These are phyloP conservation scores for Termitomyces sp. DNA, from an alignment of 768 basidiomycete species.

Conservation along the genomic window DNA sequence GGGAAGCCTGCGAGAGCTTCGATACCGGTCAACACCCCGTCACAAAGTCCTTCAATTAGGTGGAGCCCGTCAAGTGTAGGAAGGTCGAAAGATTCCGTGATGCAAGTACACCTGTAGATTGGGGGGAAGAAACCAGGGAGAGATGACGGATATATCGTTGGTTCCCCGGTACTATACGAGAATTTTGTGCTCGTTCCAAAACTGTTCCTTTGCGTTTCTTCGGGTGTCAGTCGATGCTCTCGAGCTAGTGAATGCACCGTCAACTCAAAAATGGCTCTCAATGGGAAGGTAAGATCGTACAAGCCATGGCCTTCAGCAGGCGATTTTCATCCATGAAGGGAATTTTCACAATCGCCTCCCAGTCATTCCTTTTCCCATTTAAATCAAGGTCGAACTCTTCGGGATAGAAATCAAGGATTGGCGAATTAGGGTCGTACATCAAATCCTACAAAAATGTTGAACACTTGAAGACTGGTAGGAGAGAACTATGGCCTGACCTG, in stretches of 20 bases:
- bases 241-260: slow-evolving; percentile 42
- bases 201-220: slow-evolving; percentile 71
- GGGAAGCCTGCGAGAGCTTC: slow-evolving; percentile 94
- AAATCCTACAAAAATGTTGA: slow-evolving; percentile 55
- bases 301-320: slow-evolving; percentile 75
- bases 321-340: slow-evolving; percentile 89
- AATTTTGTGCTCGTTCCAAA: slow-evolving; percentile 82
- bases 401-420: slow-evolving; percentile 95
- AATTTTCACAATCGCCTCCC: slow-evolving; percentile 99
- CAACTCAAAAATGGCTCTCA: neutral
- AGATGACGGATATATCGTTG: slow-evolving; percentile 81
- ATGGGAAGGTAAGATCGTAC: slow-evolving; percentile 33
- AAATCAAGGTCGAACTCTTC: slow-evolving; percentile 85
- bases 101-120: slow-evolving; percentile 72
- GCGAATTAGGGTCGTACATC: slow-evolving; percentile 79
- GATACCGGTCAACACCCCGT: slow-evolving; percentile 82
- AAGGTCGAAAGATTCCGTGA: slow-evolving; percentile 78
- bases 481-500: slow-evolving; percentile 36
- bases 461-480: neutral
- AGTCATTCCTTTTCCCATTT: slow-evolving; percentile 97
- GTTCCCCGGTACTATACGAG: slow-evolving; percentile 55
- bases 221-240: slow-evolving; percentile 69
- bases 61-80: slow-evolving; percentile 85
- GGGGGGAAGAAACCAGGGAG: slow-evolving; percentile 94
- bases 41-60: slow-evolving; percentile 79